These are phyloP conservation scores for Solanum appendiculatum DNA, from an alignment of 257 asterid species.

Conservation along the genomic window DNA sequence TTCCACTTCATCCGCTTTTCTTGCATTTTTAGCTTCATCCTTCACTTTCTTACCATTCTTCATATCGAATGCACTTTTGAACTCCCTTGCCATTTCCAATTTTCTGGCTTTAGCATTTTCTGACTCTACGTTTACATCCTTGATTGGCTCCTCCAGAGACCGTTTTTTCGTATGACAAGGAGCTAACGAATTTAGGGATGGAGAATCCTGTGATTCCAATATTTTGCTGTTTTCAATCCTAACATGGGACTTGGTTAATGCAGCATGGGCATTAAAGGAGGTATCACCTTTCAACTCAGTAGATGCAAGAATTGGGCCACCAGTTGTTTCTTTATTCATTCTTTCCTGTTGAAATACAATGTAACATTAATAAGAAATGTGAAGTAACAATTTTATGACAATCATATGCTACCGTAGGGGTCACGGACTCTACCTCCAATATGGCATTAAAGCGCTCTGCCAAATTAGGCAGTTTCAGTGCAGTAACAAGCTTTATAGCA, in stretches of 20 bases:
- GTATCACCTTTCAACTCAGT: constrained; percentile 12
- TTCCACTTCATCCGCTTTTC: background rate
- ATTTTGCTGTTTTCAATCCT: constrained; percentile 29
- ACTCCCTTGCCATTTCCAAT: constrained; percentile 23
- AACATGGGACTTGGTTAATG: constrained; percentile 12
- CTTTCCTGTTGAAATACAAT: constrained; percentile 44
- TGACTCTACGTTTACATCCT: constrained; percentile 14
- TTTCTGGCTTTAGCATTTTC: constrained; percentile 20
- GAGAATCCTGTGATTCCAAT: constrained; percentile 19
- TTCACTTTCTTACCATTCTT: constrained; percentile 3
- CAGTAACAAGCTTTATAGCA: constrained; percentile 91
- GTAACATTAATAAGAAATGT: background rate
- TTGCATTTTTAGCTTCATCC: background rate
- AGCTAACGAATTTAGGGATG: constrained; percentile 17
- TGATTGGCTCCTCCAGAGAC: constrained; percentile 22
- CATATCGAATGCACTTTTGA: constrained; percentile 10
- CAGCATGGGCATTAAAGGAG: constrained; percentile 12
- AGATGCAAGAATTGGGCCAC: constrained; percentile 9
- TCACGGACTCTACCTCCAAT: constrained; percentile 44
- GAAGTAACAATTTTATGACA: background rate
- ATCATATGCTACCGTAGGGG: background rate
- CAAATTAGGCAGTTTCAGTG: constrained; percentile 78
- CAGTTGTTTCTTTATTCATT: constrained; percentile 34
- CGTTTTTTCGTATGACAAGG: constrained; percentile 18
- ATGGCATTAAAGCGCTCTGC: constrained; percentile 88